These are phyloP conservation scores for Notholithocarpus densiflorus DNA, from an alignment of 306 rosid genomes.

Conservation along the genomic window DNA sequence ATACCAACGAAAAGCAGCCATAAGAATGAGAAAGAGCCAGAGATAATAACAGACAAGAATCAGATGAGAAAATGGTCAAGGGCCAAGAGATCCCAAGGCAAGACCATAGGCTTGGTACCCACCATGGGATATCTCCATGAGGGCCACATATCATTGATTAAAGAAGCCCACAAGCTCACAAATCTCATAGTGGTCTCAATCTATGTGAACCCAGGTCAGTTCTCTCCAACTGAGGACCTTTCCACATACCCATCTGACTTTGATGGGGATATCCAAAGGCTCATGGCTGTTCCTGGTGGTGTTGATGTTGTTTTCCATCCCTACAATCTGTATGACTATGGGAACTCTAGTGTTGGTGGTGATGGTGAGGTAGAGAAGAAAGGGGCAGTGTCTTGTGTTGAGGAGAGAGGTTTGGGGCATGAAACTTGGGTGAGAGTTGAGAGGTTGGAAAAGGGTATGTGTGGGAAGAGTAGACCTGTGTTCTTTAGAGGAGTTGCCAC, in stretches of 20 bases:
- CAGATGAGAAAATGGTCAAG: constrained; percentile 82
- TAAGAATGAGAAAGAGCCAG: constrained; percentile 38
- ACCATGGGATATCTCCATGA: constrained; percentile 90
- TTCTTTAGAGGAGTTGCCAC: constrained; percentile 93
- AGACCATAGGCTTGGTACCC: constrained; percentile 62
- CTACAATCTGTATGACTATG: constrained; percentile 58
- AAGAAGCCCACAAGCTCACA: constrained; percentile 47
- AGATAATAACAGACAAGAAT: constrained; percentile 49
- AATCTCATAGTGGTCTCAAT: constrained; percentile 65
- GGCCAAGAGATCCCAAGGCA: constrained; percentile 64
- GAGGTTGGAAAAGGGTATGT: constrained; percentile 70
- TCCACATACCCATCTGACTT: constrained; percentile 86
- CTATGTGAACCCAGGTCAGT: constrained; percentile 88
- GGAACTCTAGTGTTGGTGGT: not conserved
- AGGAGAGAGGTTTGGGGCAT: constrained; percentile 55
- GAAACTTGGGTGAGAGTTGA: constrained; percentile 86
- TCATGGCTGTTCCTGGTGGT: constrained; percentile 53
- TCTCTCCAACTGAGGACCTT: constrained; percentile 80
- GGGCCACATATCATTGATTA: constrained; percentile 73
- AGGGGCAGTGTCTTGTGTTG: constrained; percentile 55
- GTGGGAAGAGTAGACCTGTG: constrained; percentile 82
- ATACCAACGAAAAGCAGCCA: too few species aligned
- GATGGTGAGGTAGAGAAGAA: not conserved
- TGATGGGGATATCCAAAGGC: constrained; percentile 61
- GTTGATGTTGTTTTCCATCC: constrained; percentile 78